Conservation (phyloP, 202 grass and related monocot species). For the Eragrostis tef region DNA sequence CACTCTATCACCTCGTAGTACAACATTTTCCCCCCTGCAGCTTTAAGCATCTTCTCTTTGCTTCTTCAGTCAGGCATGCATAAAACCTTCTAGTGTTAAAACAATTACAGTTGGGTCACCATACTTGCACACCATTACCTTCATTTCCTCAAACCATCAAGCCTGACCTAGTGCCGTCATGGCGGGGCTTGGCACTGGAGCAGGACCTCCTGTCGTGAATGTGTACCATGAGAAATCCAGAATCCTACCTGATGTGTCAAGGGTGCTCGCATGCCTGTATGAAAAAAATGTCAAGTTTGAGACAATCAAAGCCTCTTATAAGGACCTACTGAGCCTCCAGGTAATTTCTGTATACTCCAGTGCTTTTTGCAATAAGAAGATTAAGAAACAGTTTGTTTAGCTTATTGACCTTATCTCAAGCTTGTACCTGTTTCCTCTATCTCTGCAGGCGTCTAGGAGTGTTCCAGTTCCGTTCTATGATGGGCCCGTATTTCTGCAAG, state of each 20-base stretch:
- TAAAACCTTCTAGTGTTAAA: conserved; percentile 54
- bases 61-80: conserved; percentile 60
- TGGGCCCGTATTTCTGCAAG: conserved; percentile 56
- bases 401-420: conserved; percentile 23
- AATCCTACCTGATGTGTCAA: conserved; percentile 75
- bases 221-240: conserved; percentile 75
- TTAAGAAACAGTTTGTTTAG: conserved; percentile 21
- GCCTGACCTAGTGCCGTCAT: conserved; percentile 45
- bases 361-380: not conserved
- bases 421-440: not conserved
- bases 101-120: conserved; percentile 15
- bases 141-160: conserved; percentile 38
- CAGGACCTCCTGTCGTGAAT: conserved; percentile 49
- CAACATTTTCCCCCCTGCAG: not conserved
- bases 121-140: conserved; percentile 28
- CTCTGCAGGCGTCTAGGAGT: conserved; percentile 60
- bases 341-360: conserved; percentile 42
- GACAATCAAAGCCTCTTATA: conserved; percentile 37
- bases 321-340: conserved; percentile 84
- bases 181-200: conserved; percentile 45
- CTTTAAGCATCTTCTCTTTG: conserved; percentile 89
- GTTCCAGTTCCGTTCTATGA: conserved; percentile 74
- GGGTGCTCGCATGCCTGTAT: conserved; percentile 83
- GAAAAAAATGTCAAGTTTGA: conserved; percentile 77
- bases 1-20: not conserved